Conservation (phyloP, 164 flowering plant genomes). For the Akebia trifoliata region DNA sequence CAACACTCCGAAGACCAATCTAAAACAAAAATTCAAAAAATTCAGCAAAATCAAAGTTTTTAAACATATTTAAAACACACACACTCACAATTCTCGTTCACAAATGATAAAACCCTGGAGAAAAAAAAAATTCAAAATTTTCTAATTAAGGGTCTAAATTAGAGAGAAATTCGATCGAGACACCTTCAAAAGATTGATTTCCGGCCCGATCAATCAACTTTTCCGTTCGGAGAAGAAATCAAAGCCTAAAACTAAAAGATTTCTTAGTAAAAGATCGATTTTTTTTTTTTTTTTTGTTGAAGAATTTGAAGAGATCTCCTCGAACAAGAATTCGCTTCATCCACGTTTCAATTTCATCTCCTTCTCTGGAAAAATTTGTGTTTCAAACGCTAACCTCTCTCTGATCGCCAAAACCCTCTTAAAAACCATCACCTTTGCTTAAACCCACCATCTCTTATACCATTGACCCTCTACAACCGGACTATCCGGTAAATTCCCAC, state of each 20-base stretch:
- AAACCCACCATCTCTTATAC: conserved; percentile 30
- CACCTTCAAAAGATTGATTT: background rate
- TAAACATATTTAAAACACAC: background rate
- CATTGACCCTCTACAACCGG: conserved; percentile 20
- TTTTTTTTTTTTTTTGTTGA: no score
- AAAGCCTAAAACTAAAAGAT: background rate
- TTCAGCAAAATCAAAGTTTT: background rate
- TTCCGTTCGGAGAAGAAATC: background rate
- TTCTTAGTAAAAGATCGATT: conserved; percentile 10
- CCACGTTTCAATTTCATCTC: background rate
- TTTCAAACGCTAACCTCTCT: conserved; percentile 5
- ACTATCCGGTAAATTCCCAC: conserved; percentile 8
- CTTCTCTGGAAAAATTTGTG: background rate
- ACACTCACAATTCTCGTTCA: background rate
- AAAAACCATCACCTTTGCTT: conserved; percentile 16
- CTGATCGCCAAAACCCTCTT: conserved; percentile 24
- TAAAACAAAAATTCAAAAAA: conserved; percentile 1
- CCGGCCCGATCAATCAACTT: background rate
- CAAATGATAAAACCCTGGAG: background rate
- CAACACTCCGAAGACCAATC: background rate
- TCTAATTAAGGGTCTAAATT: background rate
- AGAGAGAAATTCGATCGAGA: conserved; percentile 5
- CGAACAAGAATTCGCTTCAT: background rate
- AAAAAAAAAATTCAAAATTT: background rate
- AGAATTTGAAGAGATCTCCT: background rate